Evolutionary conservation across 371 early-diverging fungal genomes (phyloP).

Genomic region (Conidiobolus incongruus): DNA sequence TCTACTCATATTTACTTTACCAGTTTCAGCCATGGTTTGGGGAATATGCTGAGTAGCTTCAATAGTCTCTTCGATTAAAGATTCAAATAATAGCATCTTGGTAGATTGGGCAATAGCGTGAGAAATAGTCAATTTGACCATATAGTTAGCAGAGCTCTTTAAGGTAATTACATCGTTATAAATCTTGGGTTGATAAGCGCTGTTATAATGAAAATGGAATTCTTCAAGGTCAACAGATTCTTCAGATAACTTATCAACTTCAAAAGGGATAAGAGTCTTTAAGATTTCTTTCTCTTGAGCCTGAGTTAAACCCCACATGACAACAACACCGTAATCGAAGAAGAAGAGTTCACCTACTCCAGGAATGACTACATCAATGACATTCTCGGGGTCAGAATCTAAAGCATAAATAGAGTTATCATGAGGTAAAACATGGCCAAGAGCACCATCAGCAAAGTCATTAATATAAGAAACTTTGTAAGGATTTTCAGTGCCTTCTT

Average conservation of each 20-base stretch:
- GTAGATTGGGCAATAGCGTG: slow-evolving; percentile 74
- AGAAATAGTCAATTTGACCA: slow-evolving; percentile 66
- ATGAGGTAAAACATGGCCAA: not conserved
- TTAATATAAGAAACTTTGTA: no score
- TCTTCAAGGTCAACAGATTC: slow-evolving; percentile 77
- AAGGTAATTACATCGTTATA: slow-evolving; percentile 36
- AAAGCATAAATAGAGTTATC: not conserved
- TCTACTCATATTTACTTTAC: slow-evolving; percentile 54
- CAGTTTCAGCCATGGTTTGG: slow-evolving; percentile 56
- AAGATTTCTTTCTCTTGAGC: slow-evolving; percentile 58
- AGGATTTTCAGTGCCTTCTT: no score
- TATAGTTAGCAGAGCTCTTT: slow-evolving; percentile 42
- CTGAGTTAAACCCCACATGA: slow-evolving; percentile 86
- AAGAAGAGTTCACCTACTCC: slow-evolving; percentile 47
- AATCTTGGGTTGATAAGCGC: slow-evolving; percentile 40
- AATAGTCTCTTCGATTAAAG: slow-evolving; percentile 58
- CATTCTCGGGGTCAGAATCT: slow-evolving; percentile 4
- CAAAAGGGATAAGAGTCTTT: slow-evolving; percentile 39
- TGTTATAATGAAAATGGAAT: slow-evolving; percentile 73
- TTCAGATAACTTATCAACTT: slow-evolving; percentile 32
- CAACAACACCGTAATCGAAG: slow-evolving; percentile 88
- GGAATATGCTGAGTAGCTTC: slow-evolving; percentile 69
- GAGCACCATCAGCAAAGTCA: no score
- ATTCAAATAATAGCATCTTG: slow-evolving; percentile 63
- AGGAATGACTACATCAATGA: slow-evolving; percentile 13